Evolutionary conservation across 225 moss, liverwort and hornwort species (phyloP).

Genomic region (Thuidium tamariscinum): DNA sequence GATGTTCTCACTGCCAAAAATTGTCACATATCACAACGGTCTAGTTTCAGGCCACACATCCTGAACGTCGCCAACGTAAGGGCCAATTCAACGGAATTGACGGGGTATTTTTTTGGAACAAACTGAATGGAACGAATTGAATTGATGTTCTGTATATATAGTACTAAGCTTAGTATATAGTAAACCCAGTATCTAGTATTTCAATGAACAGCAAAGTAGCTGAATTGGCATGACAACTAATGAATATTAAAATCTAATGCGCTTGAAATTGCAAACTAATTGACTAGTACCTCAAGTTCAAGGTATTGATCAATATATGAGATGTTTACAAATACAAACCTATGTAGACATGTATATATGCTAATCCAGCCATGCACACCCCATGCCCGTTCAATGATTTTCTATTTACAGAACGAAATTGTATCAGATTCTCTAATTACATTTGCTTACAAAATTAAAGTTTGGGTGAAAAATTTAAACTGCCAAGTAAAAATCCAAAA

Average conservation of each 20-base stretch:
- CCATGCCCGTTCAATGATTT: not conserved
- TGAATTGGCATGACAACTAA: not conserved
- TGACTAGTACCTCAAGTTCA: not conserved
- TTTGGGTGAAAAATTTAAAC: not conserved
- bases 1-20: not conserved
- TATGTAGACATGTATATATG: not conserved
- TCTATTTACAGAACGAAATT: not conserved
- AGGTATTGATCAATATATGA: not conserved
- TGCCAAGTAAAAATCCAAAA: not conserved
- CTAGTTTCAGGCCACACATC: not conserved
- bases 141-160: too few relatives aligned
- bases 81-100: too few relatives aligned
- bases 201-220: not conserved
- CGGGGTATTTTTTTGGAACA: too few relatives aligned
- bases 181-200: too few relatives aligned
- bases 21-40: not conserved
- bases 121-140: too few relatives aligned
- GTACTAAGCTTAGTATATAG: too few relatives aligned
- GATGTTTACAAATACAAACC: not conserved
- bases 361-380: too few relatives aligned
- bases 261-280: not conserved
- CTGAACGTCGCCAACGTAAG: not conserved
- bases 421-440: not conserved
- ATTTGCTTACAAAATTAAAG: not conserved
- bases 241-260: too few relatives aligned